phyloP scores from a whole-genome alignment of 208 protist species.

The Crithidia bombi region DNA sequence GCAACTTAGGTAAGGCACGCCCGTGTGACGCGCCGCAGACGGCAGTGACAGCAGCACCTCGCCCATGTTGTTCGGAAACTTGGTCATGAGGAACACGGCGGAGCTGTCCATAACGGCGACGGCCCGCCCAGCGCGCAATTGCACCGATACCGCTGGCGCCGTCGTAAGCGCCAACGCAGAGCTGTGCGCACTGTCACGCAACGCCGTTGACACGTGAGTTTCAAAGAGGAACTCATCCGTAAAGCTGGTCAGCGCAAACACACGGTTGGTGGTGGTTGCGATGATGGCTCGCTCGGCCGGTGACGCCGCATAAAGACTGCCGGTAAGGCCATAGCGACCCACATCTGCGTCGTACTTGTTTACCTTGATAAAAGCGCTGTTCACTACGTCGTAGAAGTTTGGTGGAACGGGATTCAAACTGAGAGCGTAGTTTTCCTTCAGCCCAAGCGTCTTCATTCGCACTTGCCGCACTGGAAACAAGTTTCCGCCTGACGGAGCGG shows the following conservation, averaged over 20 bases:
- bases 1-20: conserved; percentile 34
- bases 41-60: conserved; percentile 34
- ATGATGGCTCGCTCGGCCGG: conserved; percentile 29
- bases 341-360: conserved; percentile 20
- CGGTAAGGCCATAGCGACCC: conserved; percentile 37
- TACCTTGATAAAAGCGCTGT: conserved; percentile 42
- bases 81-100: conserved; percentile 44
- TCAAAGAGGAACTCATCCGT: conserved; percentile 14
- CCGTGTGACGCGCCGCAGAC: conserved; percentile 5
- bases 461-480: conserved; percentile 9
- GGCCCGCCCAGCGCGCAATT: background rate
- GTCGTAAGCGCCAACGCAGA: background rate
- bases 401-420: conserved; percentile 43
- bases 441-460: conserved; percentile 35
- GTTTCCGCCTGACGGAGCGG: background rate
- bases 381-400: conserved; percentile 57
- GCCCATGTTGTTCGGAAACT: conserved; percentile 44
- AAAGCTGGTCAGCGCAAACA: conserved; percentile 22
- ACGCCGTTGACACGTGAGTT: background rate
- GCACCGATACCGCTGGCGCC: background rate
- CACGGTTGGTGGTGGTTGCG: conserved; percentile 34
- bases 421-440: conserved; percentile 10
- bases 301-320: conserved; percentile 37
- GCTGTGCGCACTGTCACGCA: conserved; percentile 16
- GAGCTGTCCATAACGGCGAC: conserved; percentile 42